Conservation (phyloP, 108 stramenopile genomes). For the Fragilariopsis cylindrus region DNA sequence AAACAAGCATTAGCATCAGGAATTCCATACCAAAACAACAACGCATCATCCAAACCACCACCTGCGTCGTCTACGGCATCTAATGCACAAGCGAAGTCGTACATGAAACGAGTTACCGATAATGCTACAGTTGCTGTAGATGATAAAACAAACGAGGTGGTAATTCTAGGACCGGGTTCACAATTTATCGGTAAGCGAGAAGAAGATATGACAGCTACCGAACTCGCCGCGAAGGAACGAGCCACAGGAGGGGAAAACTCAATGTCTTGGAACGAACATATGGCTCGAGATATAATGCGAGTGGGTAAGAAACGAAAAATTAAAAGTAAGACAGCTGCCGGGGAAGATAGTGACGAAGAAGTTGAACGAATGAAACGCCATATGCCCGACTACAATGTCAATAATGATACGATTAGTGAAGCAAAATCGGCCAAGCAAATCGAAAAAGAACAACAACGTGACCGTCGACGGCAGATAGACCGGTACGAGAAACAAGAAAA, state of each 20-base stretch:
- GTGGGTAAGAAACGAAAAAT: constrained; percentile 41
- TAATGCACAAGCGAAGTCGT: not conserved
- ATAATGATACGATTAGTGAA: not conserved
- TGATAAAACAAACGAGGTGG: not conserved
- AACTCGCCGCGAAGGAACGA: constrained; percentile 45
- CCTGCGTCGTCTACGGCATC: not conserved
- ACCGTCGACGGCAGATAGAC: constrained; percentile 44
- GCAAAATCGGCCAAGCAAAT: constrained; percentile 2
- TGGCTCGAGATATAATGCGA: constrained; percentile 56
- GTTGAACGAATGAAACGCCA: constrained; percentile 19
- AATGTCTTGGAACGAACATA: constrained; percentile 64
- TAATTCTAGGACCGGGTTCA: constrained; percentile 10
- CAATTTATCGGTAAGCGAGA: constrained; percentile 36
- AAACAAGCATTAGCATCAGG: constrained; percentile 41
- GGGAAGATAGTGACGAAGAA: constrained; percentile 35
- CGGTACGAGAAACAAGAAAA: constrained; percentile 45
- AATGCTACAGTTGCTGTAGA: not conserved
- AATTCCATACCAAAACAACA: not conserved
- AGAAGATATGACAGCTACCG: constrained; percentile 53
- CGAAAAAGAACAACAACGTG: constrained; percentile 28
- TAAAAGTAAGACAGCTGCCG: constrained; percentile 4
- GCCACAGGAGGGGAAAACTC: not conserved
- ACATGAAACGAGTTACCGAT: constrained; percentile 8
- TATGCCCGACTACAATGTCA: constrained; percentile 31
- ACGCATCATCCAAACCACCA: not conserved